Base-by-base conservation (phyloP, 2,329 filamentous ascomycete species). In the Ustulina deusta region DNA sequence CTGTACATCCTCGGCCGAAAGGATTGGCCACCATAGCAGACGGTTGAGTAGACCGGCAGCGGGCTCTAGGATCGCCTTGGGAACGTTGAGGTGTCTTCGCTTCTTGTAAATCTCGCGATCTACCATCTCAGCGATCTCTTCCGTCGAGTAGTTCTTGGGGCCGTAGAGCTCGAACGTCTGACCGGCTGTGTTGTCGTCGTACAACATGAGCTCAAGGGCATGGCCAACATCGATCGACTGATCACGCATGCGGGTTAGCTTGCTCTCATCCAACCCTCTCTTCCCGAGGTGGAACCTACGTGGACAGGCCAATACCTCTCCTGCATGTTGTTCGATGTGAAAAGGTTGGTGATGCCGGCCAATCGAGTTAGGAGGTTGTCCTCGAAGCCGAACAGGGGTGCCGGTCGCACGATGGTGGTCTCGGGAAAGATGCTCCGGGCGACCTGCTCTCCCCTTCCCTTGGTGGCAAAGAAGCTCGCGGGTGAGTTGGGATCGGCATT, bases 91-190 rank as follows among this genome's bases (percentile, higher is more conserved):
- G 82, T 97, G 94, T 72, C 92, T 88, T 76, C 94, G 90, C 81
- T 91, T 87, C 84, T 97, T 97, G 84, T 92, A 89, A 74, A 97
- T 97, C 83, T 99, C 96, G 72, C 88, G 90, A 84, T 97, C 94
- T 58, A 98, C 94, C 72, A 98, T 81, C 75, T 92, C 89, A 56
- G 92, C 91, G 73, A 99, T 93, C 81, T 98, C 92, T 40, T 88
- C 89, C 77, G 94, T 93, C 70, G 90, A 93, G 86, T 98, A 98
- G 78, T 97, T 88, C 81, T 91, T 96, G 52, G 96, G 95, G 2
- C 96, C 96, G 81, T 93, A 97, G 17, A 99, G 90, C 83, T 99
- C 96, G 76, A 87, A 99, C 0, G 95, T 99, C 83, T 98, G 90
- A 10, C 91, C 91, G 9, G 92, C 93, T 20, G 96, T 98, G 77